These are phyloP conservation scores for Hypsizygus ulmarius DNA, from an alignment of 1,284 basidiomycete species.

Conservation along the genomic window DNA sequence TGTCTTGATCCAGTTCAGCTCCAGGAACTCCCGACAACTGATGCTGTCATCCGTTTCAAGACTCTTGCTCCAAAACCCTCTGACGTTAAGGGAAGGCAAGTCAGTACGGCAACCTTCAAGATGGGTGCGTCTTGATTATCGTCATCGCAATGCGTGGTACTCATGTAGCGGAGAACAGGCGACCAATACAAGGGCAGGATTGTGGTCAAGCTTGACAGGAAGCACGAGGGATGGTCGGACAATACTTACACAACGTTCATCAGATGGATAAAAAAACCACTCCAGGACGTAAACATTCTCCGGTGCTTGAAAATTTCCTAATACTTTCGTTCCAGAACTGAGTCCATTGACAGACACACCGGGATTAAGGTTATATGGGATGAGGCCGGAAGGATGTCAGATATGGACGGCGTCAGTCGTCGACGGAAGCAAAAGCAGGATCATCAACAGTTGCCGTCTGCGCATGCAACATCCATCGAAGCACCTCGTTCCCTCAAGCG, in stretches of 20 bases:
- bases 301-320: conserved; percentile 3
- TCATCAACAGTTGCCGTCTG: background rate
- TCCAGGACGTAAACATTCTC: background rate
- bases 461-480: background rate
- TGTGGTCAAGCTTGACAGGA: conserved; percentile 9
- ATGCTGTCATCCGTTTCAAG: no score
- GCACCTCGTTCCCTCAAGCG: conserved; percentile 7
- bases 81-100: no score
- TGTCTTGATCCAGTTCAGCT: no score
- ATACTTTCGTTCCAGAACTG: background rate
- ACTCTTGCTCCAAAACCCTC: no score
- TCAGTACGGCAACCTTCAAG: conserved; percentile 1
- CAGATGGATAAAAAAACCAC: conserved; percentile 9
- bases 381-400: background rate
- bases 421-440: background rate
- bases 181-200: conserved; percentile 8
- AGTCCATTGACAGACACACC: background rate
- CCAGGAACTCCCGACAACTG: no score
- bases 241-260: conserved; percentile 7
- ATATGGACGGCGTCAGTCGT: background rate
- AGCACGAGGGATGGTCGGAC: background rate
- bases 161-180: conserved; percentile 9
- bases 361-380: conserved; percentile 11
- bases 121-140: conserved; percentile 13
- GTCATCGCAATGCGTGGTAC: background rate